phyloP scores from a whole-genome alignment of 2,329 filamentous ascomycete genomes.

The Xylariomycetidae sp. region DNA sequence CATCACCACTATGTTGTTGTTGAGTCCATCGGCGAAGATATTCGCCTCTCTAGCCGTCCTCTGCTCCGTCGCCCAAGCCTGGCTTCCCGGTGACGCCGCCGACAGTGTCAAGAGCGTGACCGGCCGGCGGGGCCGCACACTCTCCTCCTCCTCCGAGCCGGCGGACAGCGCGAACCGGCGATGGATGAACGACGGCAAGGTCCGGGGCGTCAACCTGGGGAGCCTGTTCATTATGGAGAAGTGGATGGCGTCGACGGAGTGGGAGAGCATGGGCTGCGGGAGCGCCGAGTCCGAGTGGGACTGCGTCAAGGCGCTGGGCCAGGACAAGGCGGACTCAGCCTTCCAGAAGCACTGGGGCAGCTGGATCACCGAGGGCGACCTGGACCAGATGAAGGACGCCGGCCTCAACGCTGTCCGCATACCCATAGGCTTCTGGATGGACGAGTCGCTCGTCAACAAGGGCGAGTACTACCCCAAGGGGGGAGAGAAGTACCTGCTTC shows the following conservation, averaged over 20 bases:
- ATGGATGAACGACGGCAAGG: too few relatives aligned
- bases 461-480: conserved; percentile 38
- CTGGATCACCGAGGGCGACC: conserved; percentile 43
- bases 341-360: conserved; percentile 43
- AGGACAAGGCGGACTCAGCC: conserved; percentile 40
- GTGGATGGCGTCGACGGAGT: conserved; percentile 41
- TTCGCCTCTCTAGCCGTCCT: too few relatives aligned
- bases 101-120: too few relatives aligned
- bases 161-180: too few relatives aligned
- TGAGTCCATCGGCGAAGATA: too few relatives aligned
- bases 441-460: conserved; percentile 38
- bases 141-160: too few relatives aligned
- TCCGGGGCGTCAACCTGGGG: conserved; percentile 44
- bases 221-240: conserved; percentile 46
- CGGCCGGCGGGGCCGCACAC: too few relatives aligned
- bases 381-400: conserved; percentile 37
- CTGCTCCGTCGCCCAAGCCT: too few relatives aligned
- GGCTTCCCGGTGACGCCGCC: too few relatives aligned
- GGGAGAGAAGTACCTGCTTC: conserved; percentile 41
- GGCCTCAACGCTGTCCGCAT: conserved; percentile 46
- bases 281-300: too few relatives aligned
- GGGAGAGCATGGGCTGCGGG: conserved; percentile 40
- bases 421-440: conserved; percentile 47
- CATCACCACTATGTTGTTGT: too few relatives aligned
- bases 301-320: conserved; percentile 37